Percentiles rank a stretch among this genome's conserved stretches.
These are phyloP conservation scores for Kodamaea alishanica DNA, from an alignment of 1,139 yeast species.

Conservation along the genomic window DNA sequence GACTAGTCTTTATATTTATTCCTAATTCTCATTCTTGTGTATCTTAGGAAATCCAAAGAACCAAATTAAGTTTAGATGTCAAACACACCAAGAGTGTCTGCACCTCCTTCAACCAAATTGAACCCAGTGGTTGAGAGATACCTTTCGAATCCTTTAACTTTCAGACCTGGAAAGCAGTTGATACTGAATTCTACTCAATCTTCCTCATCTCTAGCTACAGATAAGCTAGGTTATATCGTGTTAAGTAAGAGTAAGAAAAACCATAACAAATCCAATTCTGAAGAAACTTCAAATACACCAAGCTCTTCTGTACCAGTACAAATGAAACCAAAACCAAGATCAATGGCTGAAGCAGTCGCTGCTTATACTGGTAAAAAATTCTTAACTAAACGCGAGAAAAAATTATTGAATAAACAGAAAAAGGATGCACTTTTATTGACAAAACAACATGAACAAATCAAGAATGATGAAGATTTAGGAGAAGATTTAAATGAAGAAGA, in stretches of 20 bases:
- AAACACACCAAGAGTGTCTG: slow-evolving; percentile 4
- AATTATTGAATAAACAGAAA: slow-evolving; percentile 24
- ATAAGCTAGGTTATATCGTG: slow-evolving; percentile 32
- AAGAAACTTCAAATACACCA: slow-evolving; percentile 1
- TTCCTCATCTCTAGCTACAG: slow-evolving; percentile 25
- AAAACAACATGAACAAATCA: not conserved
- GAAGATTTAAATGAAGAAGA: slow-evolving; percentile 24
- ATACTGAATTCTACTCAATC: slow-evolving; percentile 28
- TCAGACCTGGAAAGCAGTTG: slow-evolving; percentile 47
- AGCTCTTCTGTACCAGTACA: slow-evolving; percentile 2
- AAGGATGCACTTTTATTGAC: slow-evolving; percentile 9
- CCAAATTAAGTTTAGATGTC: slow-evolving; percentile 1
- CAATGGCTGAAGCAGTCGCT: slow-evolving; percentile 62
- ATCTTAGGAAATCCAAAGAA: too few species aligned
- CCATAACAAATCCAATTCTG: slow-evolving; percentile 4
- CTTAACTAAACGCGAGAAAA: slow-evolving; percentile 37
- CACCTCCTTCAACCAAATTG: slow-evolving; percentile 8
- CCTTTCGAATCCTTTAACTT: slow-evolving; percentile 55
- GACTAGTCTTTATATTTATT: too few species aligned
- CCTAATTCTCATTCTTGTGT: too few species aligned
- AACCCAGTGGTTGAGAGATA: slow-evolving; percentile 55
- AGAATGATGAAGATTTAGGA: slow-evolving; percentile 11
- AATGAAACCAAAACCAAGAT: slow-evolving; percentile 35
- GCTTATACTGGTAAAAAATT: slow-evolving; percentile 54
- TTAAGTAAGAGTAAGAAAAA: slow-evolving; percentile 25